Base-by-base conservation (phyloP, 2,329 filamentous ascomycete species). In the Fusarium papillatum region DNA sequence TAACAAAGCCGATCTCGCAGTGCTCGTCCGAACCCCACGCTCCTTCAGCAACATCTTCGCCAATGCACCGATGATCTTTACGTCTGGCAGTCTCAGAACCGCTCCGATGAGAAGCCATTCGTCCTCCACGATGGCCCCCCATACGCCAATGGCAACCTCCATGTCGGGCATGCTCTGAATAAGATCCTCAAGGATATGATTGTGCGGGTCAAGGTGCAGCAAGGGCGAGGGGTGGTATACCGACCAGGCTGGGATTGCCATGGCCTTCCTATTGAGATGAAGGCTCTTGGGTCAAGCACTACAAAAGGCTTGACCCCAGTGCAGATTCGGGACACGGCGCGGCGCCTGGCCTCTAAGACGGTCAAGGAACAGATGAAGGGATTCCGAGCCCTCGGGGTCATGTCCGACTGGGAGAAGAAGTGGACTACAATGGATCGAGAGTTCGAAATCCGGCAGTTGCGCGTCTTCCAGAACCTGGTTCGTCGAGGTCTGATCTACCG, bases 221-320 rank as follows among this genome's bases (percentile, higher is more conserved):
- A 93, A 81, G 97, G 89, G 78, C 79, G 78, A 80, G 89, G 91
- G 73, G 93, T 98, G 39, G 88, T 92, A 46, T 99, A 97, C 81
- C 88, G 95, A 19, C 97, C 97, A 3, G 96, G 97, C 57, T 99
- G 97, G 97, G 97, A 99, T 83, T 99, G 97, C 77, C 97, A 99
- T 87, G 97, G 97, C 1, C 89, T 99, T 61, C 97, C 97, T 1
- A 99, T 99, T 81, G 97, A 99, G 88, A 90, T 98, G 79, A 99
- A 98, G 85, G 97, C 96, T 29, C 89, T 99, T 19, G 94, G 94
- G 79, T 84, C 86, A 77, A 83, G 83, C 73, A 73, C 79, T 67
- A 76, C 82, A 79, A 87, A 86, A 72, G 81, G 79, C 60, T 87
- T 88, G 80, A 86, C 84, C 29, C 84, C 91, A 1, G 86, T 91